Evolutionary conservation across 2,329 filamentous ascomycete genomes (phyloP).

Genomic region (Penicillium sp.): DNA sequence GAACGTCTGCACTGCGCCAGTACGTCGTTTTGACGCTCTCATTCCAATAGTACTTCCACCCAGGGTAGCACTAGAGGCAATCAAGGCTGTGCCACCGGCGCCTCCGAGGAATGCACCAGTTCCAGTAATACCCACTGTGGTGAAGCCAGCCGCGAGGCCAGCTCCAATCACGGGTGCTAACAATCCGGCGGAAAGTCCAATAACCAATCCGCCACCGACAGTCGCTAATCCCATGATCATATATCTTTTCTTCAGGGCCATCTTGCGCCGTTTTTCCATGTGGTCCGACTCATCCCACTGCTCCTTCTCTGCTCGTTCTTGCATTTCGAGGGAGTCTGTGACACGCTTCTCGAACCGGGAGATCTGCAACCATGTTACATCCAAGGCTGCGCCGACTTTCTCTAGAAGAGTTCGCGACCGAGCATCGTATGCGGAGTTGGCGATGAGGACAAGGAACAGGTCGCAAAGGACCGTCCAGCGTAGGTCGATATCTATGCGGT

Average conservation of each 20-base stretch:
- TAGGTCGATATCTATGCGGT: conserved; percentile 90
- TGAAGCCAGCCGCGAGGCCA: conserved; percentile 89
- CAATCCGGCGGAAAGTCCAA: conserved; percentile 87
- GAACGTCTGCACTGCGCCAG: conserved; percentile 89
- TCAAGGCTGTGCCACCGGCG: conserved; percentile 86
- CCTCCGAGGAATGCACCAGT: conserved; percentile 87
- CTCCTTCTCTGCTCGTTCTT: conserved; percentile 88
- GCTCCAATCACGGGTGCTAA: conserved; percentile 91
- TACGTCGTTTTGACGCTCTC: conserved; percentile 79
- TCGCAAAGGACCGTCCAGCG: conserved; percentile 97
- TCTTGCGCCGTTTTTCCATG: conserved; percentile 78
- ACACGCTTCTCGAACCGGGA: conserved; percentile 96
- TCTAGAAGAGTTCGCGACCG: conserved; percentile 82
- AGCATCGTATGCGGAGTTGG: conserved; percentile 90
- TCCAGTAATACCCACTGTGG: conserved; percentile 86
- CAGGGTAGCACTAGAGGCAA: conserved; percentile 82
- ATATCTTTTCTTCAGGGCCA: conserved; percentile 75
- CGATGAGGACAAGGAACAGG: conserved; percentile 89
- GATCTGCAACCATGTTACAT: conserved; percentile 86
- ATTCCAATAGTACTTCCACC: conserved; percentile 84
- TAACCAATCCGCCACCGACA: conserved; percentile 89
- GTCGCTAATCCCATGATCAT: conserved; percentile 97
- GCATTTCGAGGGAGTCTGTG: conserved; percentile 95
- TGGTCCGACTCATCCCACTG: conserved; percentile 98
- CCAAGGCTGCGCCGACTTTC: conserved; percentile 72